Percentiles rank a stretch among this genome's conserved stretches.
phyloP scores from a whole-genome alignment of 2,329 filamentous ascomycete species.

The Plenodomus biglobosus region DNA sequence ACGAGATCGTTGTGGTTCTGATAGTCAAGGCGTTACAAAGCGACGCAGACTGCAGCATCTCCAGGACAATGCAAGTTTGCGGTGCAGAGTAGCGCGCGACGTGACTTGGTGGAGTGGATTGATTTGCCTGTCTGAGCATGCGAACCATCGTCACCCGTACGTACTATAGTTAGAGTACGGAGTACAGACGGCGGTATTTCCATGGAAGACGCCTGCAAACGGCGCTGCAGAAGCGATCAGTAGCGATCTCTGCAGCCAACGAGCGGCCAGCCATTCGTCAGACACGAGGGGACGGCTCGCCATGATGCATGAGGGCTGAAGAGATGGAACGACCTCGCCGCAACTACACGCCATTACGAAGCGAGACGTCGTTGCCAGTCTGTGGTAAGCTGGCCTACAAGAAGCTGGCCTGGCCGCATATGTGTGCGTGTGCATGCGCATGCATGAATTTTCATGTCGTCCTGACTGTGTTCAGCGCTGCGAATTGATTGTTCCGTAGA shows the following conservation, averaged over 20 bases:
- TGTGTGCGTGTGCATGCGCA: too few species aligned
- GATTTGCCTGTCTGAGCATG: too few species aligned
- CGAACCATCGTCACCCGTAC: too few species aligned
- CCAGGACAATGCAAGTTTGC: too few species aligned
- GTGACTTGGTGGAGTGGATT: neutral
- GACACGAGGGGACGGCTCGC: neutral
- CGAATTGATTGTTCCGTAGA: slow-evolving; percentile 2
- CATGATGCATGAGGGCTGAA: neutral
- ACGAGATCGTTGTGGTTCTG: too few species aligned
- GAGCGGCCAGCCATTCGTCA: slow-evolving; percentile 9
- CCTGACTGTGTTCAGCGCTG: neutral
- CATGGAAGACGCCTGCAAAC: neutral
- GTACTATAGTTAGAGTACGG: too few species aligned
- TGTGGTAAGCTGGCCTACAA: too few species aligned
- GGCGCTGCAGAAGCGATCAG: neutral
- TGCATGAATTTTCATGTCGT: neutral
- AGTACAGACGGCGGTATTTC: too few species aligned
- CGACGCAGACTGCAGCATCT: too few species aligned
- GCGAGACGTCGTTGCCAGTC: neutral
- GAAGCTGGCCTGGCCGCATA: too few species aligned
- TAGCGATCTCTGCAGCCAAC: slow-evolving; percentile 7
- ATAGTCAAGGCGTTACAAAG: neutral
- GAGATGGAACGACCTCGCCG: neutral
- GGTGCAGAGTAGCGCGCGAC: neutral
- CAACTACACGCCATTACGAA: slow-evolving; percentile 8